Evolutionary conservation across 73 alveolate species (phyloP), one percentile per base, ranked within the genome.

Genomic region (Urostyla sp.): DNA sequence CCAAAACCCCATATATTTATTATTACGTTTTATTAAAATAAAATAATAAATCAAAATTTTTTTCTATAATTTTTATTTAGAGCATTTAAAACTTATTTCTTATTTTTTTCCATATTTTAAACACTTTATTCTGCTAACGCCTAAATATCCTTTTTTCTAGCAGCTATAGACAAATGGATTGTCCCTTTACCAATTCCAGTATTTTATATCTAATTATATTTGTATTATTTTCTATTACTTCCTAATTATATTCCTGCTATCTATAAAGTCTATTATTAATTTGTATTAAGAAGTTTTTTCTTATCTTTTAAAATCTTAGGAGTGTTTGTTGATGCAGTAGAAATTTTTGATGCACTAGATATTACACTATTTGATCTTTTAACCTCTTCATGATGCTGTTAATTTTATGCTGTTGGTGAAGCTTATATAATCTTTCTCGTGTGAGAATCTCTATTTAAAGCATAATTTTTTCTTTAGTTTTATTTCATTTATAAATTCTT

Each of bases 301-400:
- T n/a, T n/a, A n/a, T n/a, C n/a, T n/a, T n/a, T n/a, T 8, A 32
- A 35, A 8, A 59, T 32, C 34, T 59, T 59, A 31, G 77, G 83
- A 34, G 73, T 23, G 51, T 72, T 81, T 3, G 81, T 36, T 4
- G 91, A 81, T 10, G 91, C 91, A 52, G 91, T 81, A 8, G 91
- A 81, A 4, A 81, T 54, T 0, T 52, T 81, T 4, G 91, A 81
- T 3, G 59, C 60, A 54, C 61, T 72, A 23, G 91, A 81, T 2
- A 23, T 40, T 1, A 72, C 61, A 31, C 80, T 45, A 16, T 58
- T 75, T 26, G 75, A 32, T 31, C 85, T 49, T 46, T 72, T 81
- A 0, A 67, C 51, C 48, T 66, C 80, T 28, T 66, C 80, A 13
- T 18, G 20, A 10, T 44, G 23, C 10, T n/a, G 16, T 4, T 40